Percentiles rank a stretch among this genome's conserved stretches.
Conservation (phyloP, 1,139 yeast genomes). For the Candida tropicalis region DNA sequence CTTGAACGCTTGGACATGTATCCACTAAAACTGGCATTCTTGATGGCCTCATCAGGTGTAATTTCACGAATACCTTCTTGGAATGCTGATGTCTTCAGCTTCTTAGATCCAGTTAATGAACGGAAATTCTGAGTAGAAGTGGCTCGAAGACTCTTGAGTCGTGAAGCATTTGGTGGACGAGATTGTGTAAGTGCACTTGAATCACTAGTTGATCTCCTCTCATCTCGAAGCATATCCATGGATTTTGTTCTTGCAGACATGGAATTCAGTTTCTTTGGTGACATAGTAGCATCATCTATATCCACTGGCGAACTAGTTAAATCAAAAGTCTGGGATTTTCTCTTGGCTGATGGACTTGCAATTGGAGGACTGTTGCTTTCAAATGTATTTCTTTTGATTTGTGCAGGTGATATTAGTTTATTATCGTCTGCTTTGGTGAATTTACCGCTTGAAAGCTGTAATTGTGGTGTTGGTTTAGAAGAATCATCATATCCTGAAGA, state of each 20-base stretch:
- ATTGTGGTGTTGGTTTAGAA: slow-evolving; percentile 6
- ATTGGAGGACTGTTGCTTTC: slow-evolving; percentile 6
- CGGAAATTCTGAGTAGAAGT: slow-evolving; percentile 49
- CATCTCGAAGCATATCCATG: slow-evolving; percentile 23
- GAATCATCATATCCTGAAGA: slow-evolving; percentile 25
- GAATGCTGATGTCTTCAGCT: slow-evolving; percentile 86
- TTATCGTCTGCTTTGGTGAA: slow-evolving; percentile 12
- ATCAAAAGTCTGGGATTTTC: slow-evolving; percentile 12
- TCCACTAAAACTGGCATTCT: slow-evolving; percentile 78
- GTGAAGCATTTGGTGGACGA: slow-evolving; percentile 21
- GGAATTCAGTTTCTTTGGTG: slow-evolving; percentile 42
- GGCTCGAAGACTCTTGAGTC: slow-evolving; percentile 45
- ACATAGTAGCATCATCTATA: slow-evolving; percentile 34
- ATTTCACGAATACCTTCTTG: slow-evolving; percentile 84
- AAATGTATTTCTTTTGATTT: slow-evolving; percentile 23
- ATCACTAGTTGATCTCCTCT: slow-evolving; percentile 39
- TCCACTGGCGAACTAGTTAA: slow-evolving; percentile 23
- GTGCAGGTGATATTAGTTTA: slow-evolving; percentile 29
- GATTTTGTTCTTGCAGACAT: slow-evolving; percentile 19
- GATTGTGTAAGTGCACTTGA: slow-evolving; percentile 10
- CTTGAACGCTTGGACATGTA: slow-evolving; percentile 94
- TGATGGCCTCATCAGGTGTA: slow-evolving; percentile 77
- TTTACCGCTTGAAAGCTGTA: neutral
- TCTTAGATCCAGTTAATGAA: slow-evolving; percentile 44
- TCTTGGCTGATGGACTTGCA: neutral